A percentile compares a stretch with the other conserved stretches of the same genome.
Conservation (phyloP, 2,329 filamentous ascomycete species). For the Ophiostoma fasciatum region DNA sequence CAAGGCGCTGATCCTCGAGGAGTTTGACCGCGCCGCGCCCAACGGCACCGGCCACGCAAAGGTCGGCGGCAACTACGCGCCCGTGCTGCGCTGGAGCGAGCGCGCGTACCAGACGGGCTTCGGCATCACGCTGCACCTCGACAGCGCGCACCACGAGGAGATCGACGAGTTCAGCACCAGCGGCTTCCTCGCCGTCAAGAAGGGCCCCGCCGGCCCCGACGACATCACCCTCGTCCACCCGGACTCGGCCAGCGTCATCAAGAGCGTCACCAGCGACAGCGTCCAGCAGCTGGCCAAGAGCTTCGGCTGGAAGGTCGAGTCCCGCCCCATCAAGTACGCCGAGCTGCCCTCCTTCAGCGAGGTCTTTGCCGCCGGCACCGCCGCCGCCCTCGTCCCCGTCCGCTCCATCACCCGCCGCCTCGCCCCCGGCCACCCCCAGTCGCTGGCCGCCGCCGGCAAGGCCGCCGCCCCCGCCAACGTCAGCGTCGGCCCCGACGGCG, state of each 20-base stretch:
- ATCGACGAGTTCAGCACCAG: conserved; percentile 94
- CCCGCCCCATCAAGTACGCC: conserved; percentile 50
- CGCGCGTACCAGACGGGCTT: conserved; percentile 64
- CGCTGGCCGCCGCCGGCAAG: conserved; percentile 17
- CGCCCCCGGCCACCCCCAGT: conserved; percentile 22
- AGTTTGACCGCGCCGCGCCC: conserved; percentile 88
- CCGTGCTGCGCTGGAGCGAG: conserved; percentile 77
- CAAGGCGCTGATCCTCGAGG: conserved; percentile 75
- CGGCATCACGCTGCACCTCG: conserved; percentile 89
- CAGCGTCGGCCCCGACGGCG: conserved; percentile 19
- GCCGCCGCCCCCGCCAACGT: conserved; percentile 23
- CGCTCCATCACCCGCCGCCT: conserved; percentile 66
- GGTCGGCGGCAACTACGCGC: conserved; percentile 90
- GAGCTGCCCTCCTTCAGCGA: conserved; percentile 47
- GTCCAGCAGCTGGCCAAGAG: conserved; percentile 59
- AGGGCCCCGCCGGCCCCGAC: conserved; percentile 30
- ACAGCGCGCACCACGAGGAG: conserved; percentile 69
- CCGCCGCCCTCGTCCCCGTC: conserved; percentile 81
- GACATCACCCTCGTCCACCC: conserved; percentile 68
- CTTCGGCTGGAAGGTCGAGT: conserved; percentile 77
- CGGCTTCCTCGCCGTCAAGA: conserved; percentile 70
- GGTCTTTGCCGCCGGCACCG: conserved; percentile 84
- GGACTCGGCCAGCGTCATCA: conserved; percentile 74
- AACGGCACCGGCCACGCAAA: conserved; percentile 86
- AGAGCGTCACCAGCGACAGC: conserved; percentile 70